phyloP scores from a whole-genome alignment of 306 rosid species.

The Adenanthera pavonina region DNA sequence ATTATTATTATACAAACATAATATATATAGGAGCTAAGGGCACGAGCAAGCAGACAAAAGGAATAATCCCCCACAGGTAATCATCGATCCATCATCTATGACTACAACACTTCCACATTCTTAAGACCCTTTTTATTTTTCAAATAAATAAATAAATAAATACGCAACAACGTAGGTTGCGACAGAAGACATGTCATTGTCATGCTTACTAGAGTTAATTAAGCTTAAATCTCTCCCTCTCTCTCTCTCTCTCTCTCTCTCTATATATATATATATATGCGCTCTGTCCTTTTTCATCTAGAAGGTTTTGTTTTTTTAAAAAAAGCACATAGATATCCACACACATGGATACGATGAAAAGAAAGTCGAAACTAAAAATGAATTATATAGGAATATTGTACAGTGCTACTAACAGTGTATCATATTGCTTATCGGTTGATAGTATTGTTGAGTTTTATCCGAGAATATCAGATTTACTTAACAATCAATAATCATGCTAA shows the following conservation, averaged over 20 bases:
- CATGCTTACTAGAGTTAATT: slow-evolving; percentile 36
- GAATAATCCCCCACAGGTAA: slow-evolving; percentile 46
- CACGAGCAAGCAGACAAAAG: slow-evolving; percentile 54
- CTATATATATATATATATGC: background rate
- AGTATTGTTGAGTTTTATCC: background rate
- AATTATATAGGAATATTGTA: no score
- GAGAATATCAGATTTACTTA: no score
- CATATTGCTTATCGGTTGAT: background rate
- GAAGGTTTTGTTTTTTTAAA: slow-evolving; percentile 44
- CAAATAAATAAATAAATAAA: slow-evolving; percentile 5
- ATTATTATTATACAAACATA: background rate
- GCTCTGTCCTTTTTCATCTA: slow-evolving; percentile 37
- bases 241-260: background rate
- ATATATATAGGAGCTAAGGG: slow-evolving; percentile 24
- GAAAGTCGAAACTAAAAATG: slow-evolving; percentile 43
- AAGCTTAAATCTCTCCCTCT: background rate
- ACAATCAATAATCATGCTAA: no score
- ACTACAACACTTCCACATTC: slow-evolving; percentile 7
- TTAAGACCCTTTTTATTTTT: background rate
- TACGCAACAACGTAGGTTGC: slow-evolving; percentile 49
- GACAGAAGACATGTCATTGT: slow-evolving; percentile 64
- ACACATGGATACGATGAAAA: slow-evolving; percentile 43
- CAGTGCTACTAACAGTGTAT: background rate
- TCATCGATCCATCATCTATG: slow-evolving; percentile 48
- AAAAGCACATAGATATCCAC: slow-evolving; percentile 20